Base-by-base conservation (phyloP, 2,329 filamentous ascomycete species). In the Nectriaceae sp. region DNA sequence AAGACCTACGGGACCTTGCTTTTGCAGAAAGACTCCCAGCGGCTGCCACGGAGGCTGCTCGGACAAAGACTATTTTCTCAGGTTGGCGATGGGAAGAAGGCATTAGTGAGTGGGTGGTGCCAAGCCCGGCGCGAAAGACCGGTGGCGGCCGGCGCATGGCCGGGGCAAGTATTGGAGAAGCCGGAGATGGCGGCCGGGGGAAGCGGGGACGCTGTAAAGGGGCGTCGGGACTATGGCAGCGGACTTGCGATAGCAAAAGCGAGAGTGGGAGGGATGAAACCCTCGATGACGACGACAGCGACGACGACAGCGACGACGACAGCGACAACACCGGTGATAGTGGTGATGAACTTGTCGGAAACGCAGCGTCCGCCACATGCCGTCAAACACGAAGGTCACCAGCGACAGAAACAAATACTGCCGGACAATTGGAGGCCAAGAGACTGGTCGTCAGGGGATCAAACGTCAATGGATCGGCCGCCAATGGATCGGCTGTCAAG, bases 1-100 rank as follows among this genome's bases (percentile, higher is more conserved):
- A 75, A 45, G 75, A 80, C 54, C 64, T 82, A 5, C 68, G 75
- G 21, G 79, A 83, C 54, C 70, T 82, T 35, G 75, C 74, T 10
- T 80, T 78, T 56, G 79, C 78, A 3, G 80, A 83, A 54, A 70
- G 64, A 22, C 64, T 80, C 21, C 47, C 56, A 19, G 33, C 37
- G 5, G 46, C 52, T 19, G 42, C 44, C 13, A 51, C 49, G 19
- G 46, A 44, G 16, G 44, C 40, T 15, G 33, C 49, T 21, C 44
- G 47, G 35, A 42, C 40, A 5, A 59, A 49, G 20, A 58, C 51
- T 10, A 57, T 67, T 4, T 71, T 70, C 42, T 63, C 66, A 3
- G 69, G 69, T 5, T 73, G 69, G 63, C 57, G 58, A 35, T 73
- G 70, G 70, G 70, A 73, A 41, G 69, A 71, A 35, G 69, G 68